These are phyloP conservation scores for Podospora comata DNA, from an alignment of 495 filamentous ascomycete species.

Conservation along the genomic window DNA sequence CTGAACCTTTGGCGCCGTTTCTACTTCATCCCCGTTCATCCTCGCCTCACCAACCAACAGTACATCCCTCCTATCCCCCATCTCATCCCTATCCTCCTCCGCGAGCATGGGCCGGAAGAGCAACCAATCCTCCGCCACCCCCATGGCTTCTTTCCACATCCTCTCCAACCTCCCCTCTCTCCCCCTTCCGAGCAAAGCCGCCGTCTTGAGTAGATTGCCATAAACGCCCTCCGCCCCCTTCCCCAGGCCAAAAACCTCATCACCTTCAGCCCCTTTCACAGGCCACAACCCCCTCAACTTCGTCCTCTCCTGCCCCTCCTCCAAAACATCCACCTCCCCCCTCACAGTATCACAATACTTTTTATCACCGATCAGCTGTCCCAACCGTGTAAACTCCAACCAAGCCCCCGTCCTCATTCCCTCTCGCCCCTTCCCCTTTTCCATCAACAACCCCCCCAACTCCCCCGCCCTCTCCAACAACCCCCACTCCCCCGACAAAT, in stretches of 20 bases:
- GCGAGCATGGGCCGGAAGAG: conserved; percentile 64
- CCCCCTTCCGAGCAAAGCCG: conserved; percentile 41
- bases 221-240: conserved; percentile 75
- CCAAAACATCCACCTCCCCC: conserved; percentile 70
- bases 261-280: conserved; percentile 72
- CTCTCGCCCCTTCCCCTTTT: conserved; percentile 53
- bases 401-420: conserved; percentile 59
- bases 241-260: conserved; percentile 65
- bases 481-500: conserved; percentile 56
- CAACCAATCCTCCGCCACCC: conserved; percentile 60
- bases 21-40: conserved; percentile 18
- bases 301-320: conserved; percentile 62
- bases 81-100: conserved; percentile 31
- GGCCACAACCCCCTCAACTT: conserved; percentile 60
- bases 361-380: conserved; percentile 73
- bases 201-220: conserved; percentile 81
- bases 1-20: conserved; percentile 39
- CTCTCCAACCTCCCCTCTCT: conserved; percentile 36
- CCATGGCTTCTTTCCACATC: conserved; percentile 54
- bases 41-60: conserved; percentile 53
- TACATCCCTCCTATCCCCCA: conserved; percentile 54
- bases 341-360: conserved; percentile 84
- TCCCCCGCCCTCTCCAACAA: conserved; percentile 76
- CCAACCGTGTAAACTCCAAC: conserved; percentile 80
- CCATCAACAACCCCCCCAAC: conserved; percentile 65